phyloP scores from a whole-genome alignment of 2,329 filamentous ascomycete species.

The Calycina herbarum region DNA sequence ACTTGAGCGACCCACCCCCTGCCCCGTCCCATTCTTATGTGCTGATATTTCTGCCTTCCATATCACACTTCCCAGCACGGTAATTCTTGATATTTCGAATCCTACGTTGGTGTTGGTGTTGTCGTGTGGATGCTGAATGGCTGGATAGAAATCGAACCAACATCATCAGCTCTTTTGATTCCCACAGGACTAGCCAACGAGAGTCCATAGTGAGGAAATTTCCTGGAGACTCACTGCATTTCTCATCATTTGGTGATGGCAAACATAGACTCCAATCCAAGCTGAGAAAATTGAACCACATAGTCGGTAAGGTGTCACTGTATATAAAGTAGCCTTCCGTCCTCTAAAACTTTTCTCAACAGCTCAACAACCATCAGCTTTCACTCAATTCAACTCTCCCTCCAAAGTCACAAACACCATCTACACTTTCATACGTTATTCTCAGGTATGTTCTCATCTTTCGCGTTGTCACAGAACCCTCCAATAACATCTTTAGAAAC shows the following conservation, averaged over 20 bases:
- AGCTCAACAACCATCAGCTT: slow-evolving; percentile 1
- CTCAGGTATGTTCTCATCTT: not conserved
- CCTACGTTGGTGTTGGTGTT: not conserved
- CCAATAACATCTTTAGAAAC: not conserved
- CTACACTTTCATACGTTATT: not conserved
- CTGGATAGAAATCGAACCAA: not conserved
- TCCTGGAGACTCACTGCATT: not conserved
- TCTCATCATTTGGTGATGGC: not conserved
- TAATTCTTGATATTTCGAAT: not conserved
- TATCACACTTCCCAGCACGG: not conserved
- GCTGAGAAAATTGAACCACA: not conserved
- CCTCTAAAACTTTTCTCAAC: not conserved
- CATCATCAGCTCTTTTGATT: not conserved
- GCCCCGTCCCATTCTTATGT: not conserved
- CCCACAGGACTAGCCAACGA: not conserved
- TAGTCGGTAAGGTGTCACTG: slow-evolving; percentile 4
- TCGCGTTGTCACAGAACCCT: not conserved
- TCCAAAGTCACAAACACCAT: not conserved
- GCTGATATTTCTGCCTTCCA: slow-evolving; percentile 1
- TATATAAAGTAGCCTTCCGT: slow-evolving; percentile 5
- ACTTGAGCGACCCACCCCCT: not conserved
- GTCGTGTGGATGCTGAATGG: not conserved
- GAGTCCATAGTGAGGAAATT: not conserved
- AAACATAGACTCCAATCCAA: not conserved
- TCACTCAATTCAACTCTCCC: not conserved